These are phyloP conservation scores for Pterula multifida DNA, from an alignment of 1,284 basidiomycete genomes.

Conservation along the genomic window DNA sequence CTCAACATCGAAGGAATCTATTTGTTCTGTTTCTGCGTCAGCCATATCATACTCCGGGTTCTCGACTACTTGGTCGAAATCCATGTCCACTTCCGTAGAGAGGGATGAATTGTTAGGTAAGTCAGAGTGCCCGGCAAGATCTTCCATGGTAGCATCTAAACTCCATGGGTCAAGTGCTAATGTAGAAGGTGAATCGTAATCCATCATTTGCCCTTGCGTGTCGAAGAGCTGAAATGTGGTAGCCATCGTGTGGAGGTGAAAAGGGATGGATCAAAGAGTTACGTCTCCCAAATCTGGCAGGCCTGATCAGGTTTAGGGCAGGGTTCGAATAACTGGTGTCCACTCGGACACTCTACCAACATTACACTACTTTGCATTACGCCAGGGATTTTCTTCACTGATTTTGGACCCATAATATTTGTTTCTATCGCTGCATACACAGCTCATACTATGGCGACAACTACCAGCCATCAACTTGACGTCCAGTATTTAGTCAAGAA, in stretches of 20 bases:
- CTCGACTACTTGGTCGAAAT: not conserved
- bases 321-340: not conserved
- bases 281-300: not conserved
- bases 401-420: not conserved
- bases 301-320: not conserved
- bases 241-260: not conserved
- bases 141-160: not conserved
- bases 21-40: not conserved
- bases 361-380: not conserved
- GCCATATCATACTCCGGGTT: slow-evolving; percentile 1
- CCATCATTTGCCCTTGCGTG: not conserved
- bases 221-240: not conserved
- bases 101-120: not conserved
- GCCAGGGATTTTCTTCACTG: not conserved
- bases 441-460: not conserved
- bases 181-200: not conserved
- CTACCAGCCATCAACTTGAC: not conserved
- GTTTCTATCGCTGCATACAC: not conserved
- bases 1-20: not conserved
- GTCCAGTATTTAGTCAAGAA: slow-evolving; percentile 44
- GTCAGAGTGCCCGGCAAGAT: not conserved
- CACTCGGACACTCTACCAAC: not conserved
- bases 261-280: not conserved
- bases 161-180: not conserved
- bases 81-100: slow-evolving; percentile 1